Percentiles rank a stretch among this genome's conserved stretches.
phyloP scores from a whole-genome alignment of 1,139 yeast species.

The Nakaseomyces kungkrabaensis region DNA sequence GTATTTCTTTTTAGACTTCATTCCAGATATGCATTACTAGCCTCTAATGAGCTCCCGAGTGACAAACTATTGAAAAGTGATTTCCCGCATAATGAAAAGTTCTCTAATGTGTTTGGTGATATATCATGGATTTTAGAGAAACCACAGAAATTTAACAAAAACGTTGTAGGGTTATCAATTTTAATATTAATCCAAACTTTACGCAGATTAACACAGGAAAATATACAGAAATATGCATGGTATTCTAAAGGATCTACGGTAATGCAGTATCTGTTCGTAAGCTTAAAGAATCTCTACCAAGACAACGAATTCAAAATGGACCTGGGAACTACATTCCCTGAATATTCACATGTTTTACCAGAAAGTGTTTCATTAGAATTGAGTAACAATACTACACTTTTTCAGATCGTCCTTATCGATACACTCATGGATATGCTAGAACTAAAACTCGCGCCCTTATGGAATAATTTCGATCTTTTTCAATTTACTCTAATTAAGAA shows the following conservation, averaged over 20 bases:
- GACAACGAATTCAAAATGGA: constrained; percentile 11
- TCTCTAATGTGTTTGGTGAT: constrained; percentile 8
- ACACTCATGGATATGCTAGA: constrained; percentile 19
- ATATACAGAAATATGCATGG: constrained; percentile 17
- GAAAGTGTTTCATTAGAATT: constrained; percentile 14
- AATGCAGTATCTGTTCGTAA: constrained; percentile 24
- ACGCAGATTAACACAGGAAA: constrained; percentile 17
- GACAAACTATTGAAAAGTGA: constrained; percentile 7
- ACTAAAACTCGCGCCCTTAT: constrained; percentile 17
- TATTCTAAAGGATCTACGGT: constrained; percentile 24
- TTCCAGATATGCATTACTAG: constrained; percentile 16
- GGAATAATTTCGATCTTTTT: constrained; percentile 20
- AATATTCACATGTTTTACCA: constrained; percentile 8
- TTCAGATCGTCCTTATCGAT: constrained; percentile 17
- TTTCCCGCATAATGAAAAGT: constrained; percentile 6
- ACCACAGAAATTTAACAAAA: constrained; percentile 11
- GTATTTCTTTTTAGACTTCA: constrained; percentile 22
- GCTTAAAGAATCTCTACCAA: constrained; percentile 19
- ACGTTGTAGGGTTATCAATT: constrained; percentile 17
- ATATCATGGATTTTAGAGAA: constrained; percentile 12
- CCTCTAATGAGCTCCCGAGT: constrained; percentile 8
- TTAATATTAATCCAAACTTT: constrained; percentile 17
- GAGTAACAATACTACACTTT: constrained; percentile 8
- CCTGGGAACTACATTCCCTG: constrained; percentile 5
- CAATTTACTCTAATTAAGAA: constrained; percentile 18